A percentile compares a stretch with the other conserved stretches of the same genome.
Conservation (phyloP, 2,329 filamentous ascomycete genomes). For the Fusarium zealandicum region DNA sequence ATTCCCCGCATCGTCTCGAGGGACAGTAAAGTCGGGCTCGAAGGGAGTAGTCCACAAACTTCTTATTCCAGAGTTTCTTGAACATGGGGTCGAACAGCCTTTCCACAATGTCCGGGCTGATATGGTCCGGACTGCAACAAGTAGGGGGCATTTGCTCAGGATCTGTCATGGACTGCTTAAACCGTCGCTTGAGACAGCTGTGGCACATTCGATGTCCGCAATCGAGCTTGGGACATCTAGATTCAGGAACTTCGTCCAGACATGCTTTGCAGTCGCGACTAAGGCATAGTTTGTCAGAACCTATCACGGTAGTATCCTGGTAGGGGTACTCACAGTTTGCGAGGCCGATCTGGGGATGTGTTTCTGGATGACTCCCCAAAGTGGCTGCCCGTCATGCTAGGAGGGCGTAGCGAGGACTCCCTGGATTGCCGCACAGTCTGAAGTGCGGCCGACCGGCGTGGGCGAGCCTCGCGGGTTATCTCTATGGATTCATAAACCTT, state of each 20-base stretch:
- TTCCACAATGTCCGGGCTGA: slow-evolving; percentile 79
- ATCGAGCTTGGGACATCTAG: slow-evolving; percentile 72
- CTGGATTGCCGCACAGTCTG: slow-evolving; percentile 34
- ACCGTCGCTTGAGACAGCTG: slow-evolving; percentile 75
- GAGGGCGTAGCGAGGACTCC: slow-evolving; percentile 39
- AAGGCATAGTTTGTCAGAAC: slow-evolving; percentile 26
- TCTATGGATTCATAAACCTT: slow-evolving; percentile 39
- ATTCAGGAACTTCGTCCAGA: slow-evolving; percentile 69
- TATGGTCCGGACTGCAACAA: slow-evolving; percentile 78
- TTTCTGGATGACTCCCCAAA: slow-evolving; percentile 40
- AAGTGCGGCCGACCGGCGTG: slow-evolving; percentile 26
- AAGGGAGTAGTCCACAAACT: slow-evolving; percentile 78
- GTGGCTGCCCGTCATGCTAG: slow-evolving; percentile 40
- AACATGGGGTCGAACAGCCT: slow-evolving; percentile 75
- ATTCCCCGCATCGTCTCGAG: slow-evolving; percentile 73
- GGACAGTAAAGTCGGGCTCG: slow-evolving; percentile 82
- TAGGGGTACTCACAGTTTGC: slow-evolving; percentile 37
- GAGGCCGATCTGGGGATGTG: slow-evolving; percentile 39
- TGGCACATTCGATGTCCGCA: slow-evolving; percentile 87
- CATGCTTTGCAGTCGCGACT: slow-evolving; percentile 79
- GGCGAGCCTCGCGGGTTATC: slow-evolving; percentile 34
- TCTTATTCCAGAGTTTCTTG: slow-evolving; percentile 81
- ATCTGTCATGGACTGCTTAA: slow-evolving; percentile 78
- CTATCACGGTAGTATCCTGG: neutral
- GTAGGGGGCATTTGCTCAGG: slow-evolving; percentile 83